These are phyloP conservation scores for Geosmithia morbida DNA, from an alignment of 2,329 filamentous ascomycete genomes.

Conservation along the genomic window DNA sequence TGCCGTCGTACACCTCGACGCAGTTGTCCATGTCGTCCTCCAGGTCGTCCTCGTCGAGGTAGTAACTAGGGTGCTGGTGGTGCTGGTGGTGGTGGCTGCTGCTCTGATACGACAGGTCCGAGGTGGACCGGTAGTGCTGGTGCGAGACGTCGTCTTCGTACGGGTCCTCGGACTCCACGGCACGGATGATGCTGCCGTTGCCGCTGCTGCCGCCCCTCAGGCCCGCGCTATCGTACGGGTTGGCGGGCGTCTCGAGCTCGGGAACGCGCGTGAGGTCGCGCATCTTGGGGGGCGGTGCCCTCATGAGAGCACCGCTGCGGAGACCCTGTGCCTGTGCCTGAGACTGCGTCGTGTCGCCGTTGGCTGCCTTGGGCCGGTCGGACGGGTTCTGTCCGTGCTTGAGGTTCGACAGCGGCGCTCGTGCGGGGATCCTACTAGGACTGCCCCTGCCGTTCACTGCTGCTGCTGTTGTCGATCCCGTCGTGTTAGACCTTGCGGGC, in stretches of 20 bases:
- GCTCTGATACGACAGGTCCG: constrained; percentile 20
- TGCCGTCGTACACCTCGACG: neutral
- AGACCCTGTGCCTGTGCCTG: constrained; percentile 19
- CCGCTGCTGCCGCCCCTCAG: constrained; percentile 12
- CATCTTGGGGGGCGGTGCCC: constrained; percentile 82
- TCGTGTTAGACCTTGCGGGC: constrained; percentile 6
- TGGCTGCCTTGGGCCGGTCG: constrained; percentile 48
- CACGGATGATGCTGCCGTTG: constrained; percentile 43
- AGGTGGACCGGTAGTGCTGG: constrained; percentile 20
- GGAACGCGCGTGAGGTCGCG: constrained; percentile 51
- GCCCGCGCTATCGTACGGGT: constrained; percentile 31
- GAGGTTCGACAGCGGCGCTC: constrained; percentile 54
- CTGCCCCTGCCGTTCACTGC: constrained; percentile 15
- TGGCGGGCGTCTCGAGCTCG: constrained; percentile 33
- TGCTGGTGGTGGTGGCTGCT: constrained; percentile 4
- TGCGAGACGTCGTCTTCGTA: constrained; percentile 49
- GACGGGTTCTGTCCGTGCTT: constrained; percentile 67
- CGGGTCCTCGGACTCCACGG: constrained; percentile 64
- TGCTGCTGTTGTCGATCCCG: neutral
- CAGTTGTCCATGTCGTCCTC: neutral
- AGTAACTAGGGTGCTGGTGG: constrained; percentile 8
- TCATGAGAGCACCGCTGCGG: constrained; percentile 39
- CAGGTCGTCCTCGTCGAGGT: constrained; percentile 5
- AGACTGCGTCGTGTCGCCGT: constrained; percentile 50
- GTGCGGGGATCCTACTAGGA: constrained; percentile 46